Base-by-base conservation (phyloP, 352 stramenopile species). In the Globisporangium cylindrosporum region DNA sequence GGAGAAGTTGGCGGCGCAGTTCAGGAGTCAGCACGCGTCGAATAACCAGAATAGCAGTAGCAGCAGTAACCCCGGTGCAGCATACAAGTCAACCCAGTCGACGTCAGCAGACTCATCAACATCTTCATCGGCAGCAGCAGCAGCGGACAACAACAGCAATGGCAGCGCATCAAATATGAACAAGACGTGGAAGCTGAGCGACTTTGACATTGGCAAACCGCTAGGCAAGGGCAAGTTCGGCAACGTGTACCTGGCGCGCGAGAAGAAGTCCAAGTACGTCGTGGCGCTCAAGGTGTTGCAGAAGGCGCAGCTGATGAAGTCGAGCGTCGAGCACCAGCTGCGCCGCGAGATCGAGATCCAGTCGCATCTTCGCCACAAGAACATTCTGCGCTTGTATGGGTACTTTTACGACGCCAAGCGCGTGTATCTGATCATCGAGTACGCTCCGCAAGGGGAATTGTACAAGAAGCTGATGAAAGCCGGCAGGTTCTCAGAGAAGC, bases 391-490 rank as follows among this genome's bases (percentile, higher is more conserved):
- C 25, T 90, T 99, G 69, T 99, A 98, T 62, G 97, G 97, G 8
- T 99, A 99, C 80, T 99, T 99, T 73, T 99, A 98, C 75, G 97
- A 99, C 80, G 84, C 94, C 41, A 99, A 98, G 73, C 86, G 98
- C 54, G 98, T 99, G 66, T 99, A 99, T 77, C 81, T 99, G 1
- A 99, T 99, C 77, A 95, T 99, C 14, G 98, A 99, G 80, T 99
- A 98, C 75, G 95, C 94, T 58, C 95, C 97, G 3, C 91, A 98
- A 63, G 98, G 98, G 25, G 97, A 99, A 72, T 81, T 99, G 36
- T 99, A 99, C 90, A 99, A 99, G 78, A 91, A 97, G 54, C 86
- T 99, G n/a, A 92, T 82, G 34, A 86, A 90, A 57, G 84, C 85
- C 3, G 92, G 89, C 14, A 79, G 85, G 15, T 99, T 99, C 71